Conservation (phyloP, 2,329 filamentous ascomycete genomes). For the Fusarium tupiense region DNA sequence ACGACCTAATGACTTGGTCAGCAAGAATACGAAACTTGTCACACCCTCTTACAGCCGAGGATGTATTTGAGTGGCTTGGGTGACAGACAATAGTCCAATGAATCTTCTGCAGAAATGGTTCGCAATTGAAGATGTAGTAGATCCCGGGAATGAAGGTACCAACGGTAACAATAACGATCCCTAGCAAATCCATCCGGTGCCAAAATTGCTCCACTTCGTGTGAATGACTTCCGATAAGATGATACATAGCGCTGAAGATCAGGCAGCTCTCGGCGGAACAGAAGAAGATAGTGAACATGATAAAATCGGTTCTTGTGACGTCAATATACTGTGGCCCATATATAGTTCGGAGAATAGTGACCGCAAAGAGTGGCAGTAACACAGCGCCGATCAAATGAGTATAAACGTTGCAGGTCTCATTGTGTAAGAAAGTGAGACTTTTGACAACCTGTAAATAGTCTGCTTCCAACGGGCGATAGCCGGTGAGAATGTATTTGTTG, state of each 20-base stretch:
- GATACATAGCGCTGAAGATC: neutral
- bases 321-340: neutral
- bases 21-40: neutral
- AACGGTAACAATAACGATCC: neutral
- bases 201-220: neutral
- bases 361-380: neutral
- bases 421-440: neutral
- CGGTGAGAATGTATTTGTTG: neutral
- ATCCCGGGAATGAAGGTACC: neutral
- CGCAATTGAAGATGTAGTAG: neutral
- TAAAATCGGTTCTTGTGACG: neutral
- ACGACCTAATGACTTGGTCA: neutral
- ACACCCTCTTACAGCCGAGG: neutral
- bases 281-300: neutral
- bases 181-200: neutral
- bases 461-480: neutral
- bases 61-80: accelerated
- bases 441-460: neutral
- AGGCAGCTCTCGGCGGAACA: neutral
- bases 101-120: neutral
- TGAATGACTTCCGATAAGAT: neutral
- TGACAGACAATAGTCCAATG: neutral
- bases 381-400: neutral
- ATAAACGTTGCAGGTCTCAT: neutral
- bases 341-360: neutral